These are phyloP conservation scores for Casuarina cunninghamiana DNA, from an alignment of 306 rosid species.

Conservation along the genomic window DNA sequence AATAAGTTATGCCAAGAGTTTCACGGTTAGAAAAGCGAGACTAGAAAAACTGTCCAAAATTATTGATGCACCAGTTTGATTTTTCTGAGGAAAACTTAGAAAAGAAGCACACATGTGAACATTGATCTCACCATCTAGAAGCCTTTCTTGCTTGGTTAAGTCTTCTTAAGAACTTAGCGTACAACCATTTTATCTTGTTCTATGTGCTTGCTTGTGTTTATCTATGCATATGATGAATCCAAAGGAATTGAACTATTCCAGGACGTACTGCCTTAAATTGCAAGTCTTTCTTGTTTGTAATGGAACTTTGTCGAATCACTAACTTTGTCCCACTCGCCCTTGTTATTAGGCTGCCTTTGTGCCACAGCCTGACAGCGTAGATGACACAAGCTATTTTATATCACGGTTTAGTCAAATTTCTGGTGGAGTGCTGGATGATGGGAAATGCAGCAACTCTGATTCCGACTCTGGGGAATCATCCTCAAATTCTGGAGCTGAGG, in stretches of 20 bases:
- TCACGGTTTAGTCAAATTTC: conserved; percentile 3
- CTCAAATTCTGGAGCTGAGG: conserved; percentile 15
- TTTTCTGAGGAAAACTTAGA: background rate
- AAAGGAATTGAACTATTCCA: background rate
- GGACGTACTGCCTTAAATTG: background rate
- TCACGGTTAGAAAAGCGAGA: background rate
- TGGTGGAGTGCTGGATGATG: background rate
- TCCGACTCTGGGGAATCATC: background rate
- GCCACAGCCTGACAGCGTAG: conserved; percentile 9
- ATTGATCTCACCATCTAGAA: background rate
- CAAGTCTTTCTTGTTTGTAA: background rate
- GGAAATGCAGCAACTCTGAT: conserved; percentile 10
- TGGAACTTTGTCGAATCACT: background rate
- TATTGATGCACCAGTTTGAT: background rate
- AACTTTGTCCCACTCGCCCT: background rate
- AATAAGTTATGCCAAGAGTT: background rate
- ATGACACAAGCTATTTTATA: conserved; percentile 11
- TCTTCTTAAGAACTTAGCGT: background rate
- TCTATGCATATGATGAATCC: background rate
- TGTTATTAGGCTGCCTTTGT: conserved; percentile 12
- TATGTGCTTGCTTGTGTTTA: background rate
- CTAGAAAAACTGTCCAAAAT: background rate
- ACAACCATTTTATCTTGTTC: background rate
- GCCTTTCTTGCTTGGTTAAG: background rate
- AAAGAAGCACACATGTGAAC: background rate